Evolutionary conservation across 352 stramenopile genomes (phyloP).

Genomic region (Globisporangium perplexum): DNA sequence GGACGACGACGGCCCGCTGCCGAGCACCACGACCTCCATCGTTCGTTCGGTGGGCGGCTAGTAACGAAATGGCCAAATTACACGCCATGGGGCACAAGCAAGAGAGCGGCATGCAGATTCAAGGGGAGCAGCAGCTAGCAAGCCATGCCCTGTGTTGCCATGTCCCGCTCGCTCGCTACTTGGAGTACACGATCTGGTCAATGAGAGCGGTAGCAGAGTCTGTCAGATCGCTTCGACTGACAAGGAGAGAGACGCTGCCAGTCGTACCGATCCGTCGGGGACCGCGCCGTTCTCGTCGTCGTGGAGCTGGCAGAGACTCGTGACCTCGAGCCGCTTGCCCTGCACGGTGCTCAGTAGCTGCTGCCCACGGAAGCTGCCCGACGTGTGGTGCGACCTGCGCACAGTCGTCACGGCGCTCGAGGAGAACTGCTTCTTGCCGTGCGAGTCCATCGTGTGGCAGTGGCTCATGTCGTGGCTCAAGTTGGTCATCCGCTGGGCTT

Average conservation of each 20-base stretch:
- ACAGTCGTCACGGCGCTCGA: constrained; percentile 30
- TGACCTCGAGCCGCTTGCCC: constrained; percentile 65
- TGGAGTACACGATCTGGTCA: not conserved
- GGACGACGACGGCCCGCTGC: constrained; percentile 77
- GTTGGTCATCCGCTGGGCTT: constrained; percentile 68
- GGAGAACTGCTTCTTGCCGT: constrained; percentile 61
- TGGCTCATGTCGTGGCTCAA: constrained; percentile 59
- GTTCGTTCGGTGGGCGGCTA: too few species aligned
- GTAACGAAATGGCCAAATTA: too few species aligned
- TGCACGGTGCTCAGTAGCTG: constrained; percentile 66
- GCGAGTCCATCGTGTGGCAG: constrained; percentile 48
- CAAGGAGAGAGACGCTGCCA: not conserved
- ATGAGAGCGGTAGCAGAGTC: too few species aligned
- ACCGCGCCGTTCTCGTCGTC: constrained; percentile 42
- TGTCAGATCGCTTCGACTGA: not conserved
- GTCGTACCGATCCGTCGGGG: constrained; percentile 39
- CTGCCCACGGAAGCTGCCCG: constrained; percentile 61
- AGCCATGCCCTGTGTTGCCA: too few species aligned
- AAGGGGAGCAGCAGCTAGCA: too few species aligned
- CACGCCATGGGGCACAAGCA: too few species aligned
- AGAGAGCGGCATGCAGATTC: too few species aligned
- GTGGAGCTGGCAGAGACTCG: constrained; percentile 61
- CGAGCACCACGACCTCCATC: constrained; percentile 82
- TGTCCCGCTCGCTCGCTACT: not conserved
- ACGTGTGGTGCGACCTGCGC: constrained; percentile 41